Evolutionary conservation across 768 basidiomycete species (phyloP).

Genomic region (Leccinellum rugosiceps): DNA sequence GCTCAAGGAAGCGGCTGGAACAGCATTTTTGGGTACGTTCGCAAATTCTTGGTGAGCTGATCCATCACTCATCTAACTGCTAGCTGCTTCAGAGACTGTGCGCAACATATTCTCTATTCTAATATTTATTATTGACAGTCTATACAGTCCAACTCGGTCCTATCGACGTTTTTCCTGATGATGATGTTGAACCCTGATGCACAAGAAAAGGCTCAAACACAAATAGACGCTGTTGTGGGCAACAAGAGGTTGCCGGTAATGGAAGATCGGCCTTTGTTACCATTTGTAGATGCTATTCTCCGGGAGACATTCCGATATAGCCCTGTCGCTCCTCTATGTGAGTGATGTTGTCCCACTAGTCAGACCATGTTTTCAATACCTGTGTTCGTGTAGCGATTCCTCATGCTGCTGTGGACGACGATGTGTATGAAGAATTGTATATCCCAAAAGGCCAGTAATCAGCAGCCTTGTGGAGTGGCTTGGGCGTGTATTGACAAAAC

Average conservation of each 20-base stretch:
- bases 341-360: too few species aligned
- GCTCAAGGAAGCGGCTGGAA: background rate
- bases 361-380: too few species aligned
- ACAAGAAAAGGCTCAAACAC: background rate
- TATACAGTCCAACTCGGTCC: background rate
- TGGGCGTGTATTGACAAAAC: background rate
- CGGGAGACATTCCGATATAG: background rate
- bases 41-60: too few species aligned
- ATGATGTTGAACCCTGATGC: background rate
- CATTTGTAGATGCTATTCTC: background rate
- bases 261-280: background rate
- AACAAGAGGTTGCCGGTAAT: background rate
- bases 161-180: background rate
- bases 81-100: too few species aligned
- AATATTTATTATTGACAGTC: background rate
- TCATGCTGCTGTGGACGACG: background rate
- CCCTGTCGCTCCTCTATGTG: background rate
- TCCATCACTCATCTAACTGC: too few species aligned
- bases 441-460: background rate
- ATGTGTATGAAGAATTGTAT: background rate
- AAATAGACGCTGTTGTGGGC: background rate
- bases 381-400: background rate
- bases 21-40: background rate
- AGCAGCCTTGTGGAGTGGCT: background rate
- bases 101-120: too few species aligned